Conservation (phyloP, 2,329 filamentous ascomycete genomes). For the Pseudogymnoascus sp. region DNA sequence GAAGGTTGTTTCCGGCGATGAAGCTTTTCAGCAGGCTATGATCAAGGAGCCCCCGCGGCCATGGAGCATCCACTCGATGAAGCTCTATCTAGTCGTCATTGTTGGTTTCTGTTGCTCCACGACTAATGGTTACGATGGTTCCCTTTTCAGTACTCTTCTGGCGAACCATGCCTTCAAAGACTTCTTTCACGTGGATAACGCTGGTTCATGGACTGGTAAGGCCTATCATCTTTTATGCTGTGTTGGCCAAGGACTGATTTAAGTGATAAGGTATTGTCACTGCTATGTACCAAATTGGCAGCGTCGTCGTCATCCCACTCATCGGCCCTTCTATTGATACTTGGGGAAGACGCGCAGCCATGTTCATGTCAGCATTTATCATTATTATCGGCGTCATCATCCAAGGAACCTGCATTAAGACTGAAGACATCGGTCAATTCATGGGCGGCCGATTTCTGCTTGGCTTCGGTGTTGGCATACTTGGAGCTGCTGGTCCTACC, state of each 20-base stretch:
- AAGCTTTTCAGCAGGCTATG: conserved; percentile 46
- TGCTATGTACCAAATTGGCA: conserved; percentile 40
- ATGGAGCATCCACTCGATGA: conserved; percentile 33
- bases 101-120: conserved; percentile 42
- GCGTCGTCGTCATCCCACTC: conserved; percentile 35
- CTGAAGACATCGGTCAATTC: conserved; percentile 39
- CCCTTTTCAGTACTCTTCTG: conserved; percentile 41
- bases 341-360: conserved; percentile 42
- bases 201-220: conserved; percentile 36
- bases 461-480: conserved; percentile 49
- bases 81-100: conserved; percentile 38
- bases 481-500: conserved; percentile 48
- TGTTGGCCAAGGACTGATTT: not conserved
- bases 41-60: conserved; percentile 42
- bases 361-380: conserved; percentile 43
- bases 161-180: conserved; percentile 35
- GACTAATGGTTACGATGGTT: conserved; percentile 42
- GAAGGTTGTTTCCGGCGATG: conserved; percentile 42
- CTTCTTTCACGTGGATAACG: conserved; percentile 34
- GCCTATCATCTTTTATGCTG: not conserved
- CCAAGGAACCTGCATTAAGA: conserved; percentile 33
- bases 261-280: conserved; percentile 35
- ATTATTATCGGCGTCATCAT: conserved; percentile 42
- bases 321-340: conserved; percentile 37
- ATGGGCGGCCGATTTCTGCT: conserved; percentile 45